Conservation (phyloP, 2,329 filamentous ascomycete species). For the Stagonosporopsis vannaccii region DNA sequence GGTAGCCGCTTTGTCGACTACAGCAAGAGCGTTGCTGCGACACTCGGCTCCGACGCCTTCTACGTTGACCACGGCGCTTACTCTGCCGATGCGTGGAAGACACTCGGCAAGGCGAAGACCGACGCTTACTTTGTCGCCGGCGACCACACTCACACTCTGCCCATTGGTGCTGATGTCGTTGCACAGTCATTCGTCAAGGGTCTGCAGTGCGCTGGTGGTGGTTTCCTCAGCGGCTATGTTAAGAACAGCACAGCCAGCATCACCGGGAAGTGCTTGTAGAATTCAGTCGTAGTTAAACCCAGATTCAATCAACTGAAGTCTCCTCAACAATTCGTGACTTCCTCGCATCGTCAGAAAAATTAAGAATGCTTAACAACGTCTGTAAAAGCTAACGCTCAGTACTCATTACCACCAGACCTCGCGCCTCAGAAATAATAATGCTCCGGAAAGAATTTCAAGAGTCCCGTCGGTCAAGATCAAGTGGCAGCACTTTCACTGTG, state of each 20-base stretch:
- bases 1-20: constrained; percentile 65
- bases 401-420: too few species aligned
- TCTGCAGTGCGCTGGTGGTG: constrained; percentile 58
- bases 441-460: too few species aligned
- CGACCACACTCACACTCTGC: constrained; percentile 70
- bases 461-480: too few species aligned
- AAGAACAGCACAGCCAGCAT: constrained; percentile 45
- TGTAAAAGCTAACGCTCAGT: too few species aligned
- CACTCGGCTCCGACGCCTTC: constrained; percentile 53
- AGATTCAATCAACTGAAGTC: background rate
- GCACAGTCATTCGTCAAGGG: constrained; percentile 67
- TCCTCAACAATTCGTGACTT: background rate
- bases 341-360: too few species aligned
- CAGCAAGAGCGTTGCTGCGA: constrained; percentile 54
- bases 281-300: background rate
- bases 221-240: constrained; percentile 50
- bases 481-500: too few species aligned
- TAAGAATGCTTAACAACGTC: too few species aligned
- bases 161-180: constrained; percentile 63
- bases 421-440: too few species aligned
- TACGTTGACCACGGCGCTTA: constrained; percentile 70
- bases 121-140: constrained; percentile 61
- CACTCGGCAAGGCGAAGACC: constrained; percentile 58
- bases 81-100: constrained; percentile 61
- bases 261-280: constrained; percentile 40